A percentile compares a stretch with the other conserved stretches of the same genome.
Conservation (phyloP, 2,329 filamentous ascomycete species). For the Talaromyces albobiverticillius region DNA sequence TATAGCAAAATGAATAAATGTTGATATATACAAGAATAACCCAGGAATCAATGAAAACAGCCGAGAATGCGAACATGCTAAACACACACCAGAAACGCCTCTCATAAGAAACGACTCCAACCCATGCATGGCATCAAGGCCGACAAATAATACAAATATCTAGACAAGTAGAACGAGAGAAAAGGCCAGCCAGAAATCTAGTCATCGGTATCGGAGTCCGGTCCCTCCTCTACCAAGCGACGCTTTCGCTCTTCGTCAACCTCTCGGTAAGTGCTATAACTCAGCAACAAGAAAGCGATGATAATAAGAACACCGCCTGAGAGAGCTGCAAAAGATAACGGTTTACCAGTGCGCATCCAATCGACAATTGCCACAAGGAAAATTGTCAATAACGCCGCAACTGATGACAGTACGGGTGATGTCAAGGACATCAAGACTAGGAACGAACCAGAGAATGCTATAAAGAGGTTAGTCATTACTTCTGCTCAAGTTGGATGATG, state of each 20-base stretch:
- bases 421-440: slow-evolving; percentile 90
- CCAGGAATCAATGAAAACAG: background rate
- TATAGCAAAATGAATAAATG: too few species aligned
- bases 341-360: slow-evolving; percentile 77
- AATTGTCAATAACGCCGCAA: slow-evolving; percentile 91
- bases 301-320: slow-evolving; percentile 85
- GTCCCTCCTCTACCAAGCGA: slow-evolving; percentile 43
- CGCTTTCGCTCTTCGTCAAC: slow-evolving; percentile 79
- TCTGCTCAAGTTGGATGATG: too few species aligned
- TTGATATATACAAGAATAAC: background rate
- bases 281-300: slow-evolving; percentile 78
- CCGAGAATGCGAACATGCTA: background rate
- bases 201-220: slow-evolving; percentile 43
- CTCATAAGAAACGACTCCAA: slow-evolving; percentile 4
- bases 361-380: slow-evolving; percentile 94
- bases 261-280: slow-evolving; percentile 89
- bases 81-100: background rate
- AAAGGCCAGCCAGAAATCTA: slow-evolving; percentile 18
- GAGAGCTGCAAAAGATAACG: slow-evolving; percentile 71
- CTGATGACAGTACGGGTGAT: slow-evolving; percentile 85
- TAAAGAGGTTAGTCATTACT: slow-evolving; percentile 11
- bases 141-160: background rate
- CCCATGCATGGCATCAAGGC: background rate
- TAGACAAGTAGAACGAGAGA: background rate
- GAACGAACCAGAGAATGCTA: slow-evolving; percentile 84